phyloP scores from a whole-genome alignment of 2,329 filamentous ascomycete genomes.

The Leptographium lundbergii region DNA sequence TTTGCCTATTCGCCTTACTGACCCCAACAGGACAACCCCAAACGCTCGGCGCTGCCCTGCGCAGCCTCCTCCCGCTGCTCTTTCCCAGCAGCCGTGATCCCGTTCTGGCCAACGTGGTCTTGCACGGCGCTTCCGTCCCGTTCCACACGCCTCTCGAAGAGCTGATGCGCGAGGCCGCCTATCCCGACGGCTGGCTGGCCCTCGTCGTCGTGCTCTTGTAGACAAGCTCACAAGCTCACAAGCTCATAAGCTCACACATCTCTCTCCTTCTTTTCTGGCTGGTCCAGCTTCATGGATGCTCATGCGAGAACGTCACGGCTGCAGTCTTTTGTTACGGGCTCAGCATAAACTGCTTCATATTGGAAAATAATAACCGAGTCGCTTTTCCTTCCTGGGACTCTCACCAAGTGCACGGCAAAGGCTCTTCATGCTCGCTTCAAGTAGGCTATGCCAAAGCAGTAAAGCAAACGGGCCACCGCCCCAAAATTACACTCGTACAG shows the following conservation, averaged over 20 bases:
- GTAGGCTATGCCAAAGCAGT: too few species aligned
- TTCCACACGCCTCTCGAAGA: conserved; percentile 72
- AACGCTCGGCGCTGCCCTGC: conserved; percentile 62
- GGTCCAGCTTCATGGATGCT: too few species aligned
- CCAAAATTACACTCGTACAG: too few species aligned
- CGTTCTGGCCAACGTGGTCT: conserved; percentile 67
- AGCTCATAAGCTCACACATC: neutral
- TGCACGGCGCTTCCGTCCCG: conserved; percentile 78
- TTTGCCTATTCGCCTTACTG: neutral
- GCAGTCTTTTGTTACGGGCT: too few species aligned
- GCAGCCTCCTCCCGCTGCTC: conserved; percentile 60
- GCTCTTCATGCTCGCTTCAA: too few species aligned
- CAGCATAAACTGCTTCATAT: too few species aligned
- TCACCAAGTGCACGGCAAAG: too few species aligned
- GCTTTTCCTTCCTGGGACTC: too few species aligned
- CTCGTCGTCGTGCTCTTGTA: conserved; percentile 61
- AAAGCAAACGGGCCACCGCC: too few species aligned
- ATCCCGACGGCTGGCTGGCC: conserved; percentile 87
- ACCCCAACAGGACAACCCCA: conserved; percentile 21
- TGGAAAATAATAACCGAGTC: too few species aligned
- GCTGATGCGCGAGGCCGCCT: conserved; percentile 67
- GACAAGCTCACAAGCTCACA: neutral
- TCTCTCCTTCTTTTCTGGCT: neutral
- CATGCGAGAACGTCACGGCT: neutral
- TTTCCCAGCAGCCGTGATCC: conserved; percentile 82